phyloP scores from a whole-genome alignment of 768 basidiomycete genomes.

The Psilocybe azurescens region DNA sequence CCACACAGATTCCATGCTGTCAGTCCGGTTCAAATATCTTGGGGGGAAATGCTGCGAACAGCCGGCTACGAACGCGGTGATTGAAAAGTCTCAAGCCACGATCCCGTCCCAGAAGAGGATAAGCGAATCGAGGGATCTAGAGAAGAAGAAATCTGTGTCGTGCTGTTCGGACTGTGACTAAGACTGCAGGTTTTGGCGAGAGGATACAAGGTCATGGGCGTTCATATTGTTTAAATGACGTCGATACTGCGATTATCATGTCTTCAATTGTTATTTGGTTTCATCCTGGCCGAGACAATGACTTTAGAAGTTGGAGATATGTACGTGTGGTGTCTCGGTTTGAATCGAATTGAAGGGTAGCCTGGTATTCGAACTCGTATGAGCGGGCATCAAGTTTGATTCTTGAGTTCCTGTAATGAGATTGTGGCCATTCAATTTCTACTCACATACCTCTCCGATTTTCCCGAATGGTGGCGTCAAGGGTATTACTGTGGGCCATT shows the following conservation, averaged over 20 bases:
- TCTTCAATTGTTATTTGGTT: background rate
- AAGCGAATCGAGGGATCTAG: background rate
- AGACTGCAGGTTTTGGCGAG: background rate
- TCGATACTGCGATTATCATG: background rate
- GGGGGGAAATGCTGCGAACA: too few species aligned
- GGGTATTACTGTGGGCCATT: slow-evolving; percentile 8
- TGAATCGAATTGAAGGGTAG: background rate
- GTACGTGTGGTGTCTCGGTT: background rate
- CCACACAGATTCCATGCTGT: background rate
- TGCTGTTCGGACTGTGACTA: background rate
- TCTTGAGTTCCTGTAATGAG: background rate
- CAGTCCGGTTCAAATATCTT: too few species aligned
- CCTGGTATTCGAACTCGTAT: background rate
- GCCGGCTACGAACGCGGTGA: too few species aligned
- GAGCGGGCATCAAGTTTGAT: background rate
- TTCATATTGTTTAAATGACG: too few species aligned
- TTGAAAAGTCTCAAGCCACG: background rate
- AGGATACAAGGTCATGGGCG: background rate
- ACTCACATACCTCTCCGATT: background rate
- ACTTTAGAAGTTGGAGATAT: too few species aligned
- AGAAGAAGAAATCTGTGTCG: background rate
- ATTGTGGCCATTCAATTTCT: too few species aligned
- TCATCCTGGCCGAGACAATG: background rate
- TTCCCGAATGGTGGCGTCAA: slow-evolving; percentile 5
- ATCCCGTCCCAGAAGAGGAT: background rate